Conservation (phyloP, 2,329 filamentous ascomycete species). For the Fusarium acutatum region DNA sequence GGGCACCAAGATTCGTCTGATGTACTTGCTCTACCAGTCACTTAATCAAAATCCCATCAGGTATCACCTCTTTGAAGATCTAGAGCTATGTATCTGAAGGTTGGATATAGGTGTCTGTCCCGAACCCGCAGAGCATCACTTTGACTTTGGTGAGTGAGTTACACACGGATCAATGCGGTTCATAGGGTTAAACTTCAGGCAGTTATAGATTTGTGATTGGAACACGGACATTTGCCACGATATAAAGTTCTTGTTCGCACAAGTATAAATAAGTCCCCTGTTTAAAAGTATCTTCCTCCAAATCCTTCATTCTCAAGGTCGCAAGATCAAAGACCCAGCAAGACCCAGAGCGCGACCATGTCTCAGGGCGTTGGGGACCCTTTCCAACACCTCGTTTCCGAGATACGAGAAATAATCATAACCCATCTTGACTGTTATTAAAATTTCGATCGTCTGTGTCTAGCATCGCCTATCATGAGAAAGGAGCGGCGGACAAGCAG, state of each 20-base stretch:
- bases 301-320: not conserved
- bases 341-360: rapidly evolving
- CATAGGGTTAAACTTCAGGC: not conserved
- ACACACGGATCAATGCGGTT: no score
- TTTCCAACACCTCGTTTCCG: not conserved
- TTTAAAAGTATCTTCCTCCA: rapidly evolving
- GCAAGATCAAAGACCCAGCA: no score
- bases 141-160: not conserved
- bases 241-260: not conserved
- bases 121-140: rapidly evolving
- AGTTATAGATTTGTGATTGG: not conserved
- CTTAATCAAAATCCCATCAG: no score
- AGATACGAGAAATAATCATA: not conserved
- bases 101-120: rapidly evolving
- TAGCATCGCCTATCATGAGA: not conserved
- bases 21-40: not conserved
- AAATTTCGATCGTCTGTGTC: not conserved
- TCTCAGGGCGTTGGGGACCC: not conserved
- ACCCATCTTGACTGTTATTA: not conserved
- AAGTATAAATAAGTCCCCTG: not conserved
- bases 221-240: not conserved
- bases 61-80: not conserved
- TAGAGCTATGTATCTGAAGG: not conserved
- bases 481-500: not conserved
- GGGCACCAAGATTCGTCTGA: not conserved